Evolutionary conservation across 2,329 filamentous ascomycete genomes (phyloP), one percentile per base, ranked within the genome.

Genomic region (Sporothrix humicola): DNA sequence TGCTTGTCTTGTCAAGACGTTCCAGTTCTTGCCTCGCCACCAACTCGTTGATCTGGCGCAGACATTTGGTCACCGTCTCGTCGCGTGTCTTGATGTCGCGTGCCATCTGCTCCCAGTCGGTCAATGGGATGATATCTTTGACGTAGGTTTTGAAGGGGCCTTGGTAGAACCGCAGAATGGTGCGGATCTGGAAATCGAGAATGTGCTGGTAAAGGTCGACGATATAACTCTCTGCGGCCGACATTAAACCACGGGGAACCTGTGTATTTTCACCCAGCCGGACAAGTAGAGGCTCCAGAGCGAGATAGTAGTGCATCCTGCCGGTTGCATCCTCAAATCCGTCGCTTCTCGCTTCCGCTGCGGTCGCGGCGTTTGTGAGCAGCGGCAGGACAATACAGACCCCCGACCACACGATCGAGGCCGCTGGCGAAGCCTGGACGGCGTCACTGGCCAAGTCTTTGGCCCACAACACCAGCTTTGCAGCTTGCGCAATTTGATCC

Each of bases 371-470:
- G 59, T 80, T 81, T 12, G 77, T 81, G 58, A 83, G 77, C 2
- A 83, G 76, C 0, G 81, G 81, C 1, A 83, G 78, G 56, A 82
- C 63, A 26, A 82, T 65, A 75, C 78, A 81, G 75, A 84, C 79
- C 76, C 82, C 83, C 3, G 79, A 79, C 79, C 79, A 80, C 1
- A 73, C 78, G 8, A 81, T 69, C 3, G 80, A 81, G n/a, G 79
- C 81, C 68, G 80, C 76, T 0, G 80, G 80, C 1, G 78, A 79
- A 12, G 65, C 78, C 70, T 79, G 79, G 65, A 80, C 77, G 15
- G 78, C 81, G 9, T 79, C 74, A 10, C 71, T 69, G 44, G 81
- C 75, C 52, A 73, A 77, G 65, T 66, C 68, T 68, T 81, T 79
- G 12, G 75, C 74, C 73, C 76, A 73, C 61, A 77, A 37, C 5